Evolutionary conservation across 2,329 filamentous ascomycete genomes (phyloP).

Genomic region (Talaromyces sp.): DNA sequence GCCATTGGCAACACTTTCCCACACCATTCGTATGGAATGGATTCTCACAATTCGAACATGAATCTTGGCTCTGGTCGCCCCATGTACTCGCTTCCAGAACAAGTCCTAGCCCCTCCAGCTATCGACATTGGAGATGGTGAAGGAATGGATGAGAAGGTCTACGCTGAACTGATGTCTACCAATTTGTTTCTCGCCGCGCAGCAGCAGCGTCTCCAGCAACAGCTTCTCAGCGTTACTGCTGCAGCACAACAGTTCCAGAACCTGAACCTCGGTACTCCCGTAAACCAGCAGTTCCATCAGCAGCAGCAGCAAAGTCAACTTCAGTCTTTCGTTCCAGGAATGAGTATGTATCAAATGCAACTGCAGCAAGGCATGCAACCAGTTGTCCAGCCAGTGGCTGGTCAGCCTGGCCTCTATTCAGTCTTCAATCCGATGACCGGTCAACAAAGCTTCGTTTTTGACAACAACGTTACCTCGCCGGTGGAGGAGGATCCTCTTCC

Average conservation of each 20-base stretch:
- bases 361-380: slow-evolving; percentile 62
- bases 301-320: slow-evolving; percentile 46
- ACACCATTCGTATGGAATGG: slow-evolving; percentile 34
- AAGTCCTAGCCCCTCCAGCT: slow-evolving; percentile 65
- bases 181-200: slow-evolving; percentile 91
- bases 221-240: slow-evolving; percentile 76
- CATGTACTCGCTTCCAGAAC: slow-evolving; percentile 70
- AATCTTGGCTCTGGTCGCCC: slow-evolving; percentile 43
- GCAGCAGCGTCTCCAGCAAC: slow-evolving; percentile 91
- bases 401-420: slow-evolving; percentile 70
- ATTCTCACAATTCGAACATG: slow-evolving; percentile 17
- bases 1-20: slow-evolving; percentile 53
- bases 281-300: slow-evolving; percentile 40
- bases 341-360: slow-evolving; percentile 61
- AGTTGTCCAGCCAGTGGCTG: slow-evolving; percentile 57
- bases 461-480: slow-evolving; percentile 55
- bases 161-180: slow-evolving; percentile 83
- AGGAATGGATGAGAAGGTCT: slow-evolving; percentile 78
- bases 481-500: slow-evolving; percentile 35
- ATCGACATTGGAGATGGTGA: slow-evolving; percentile 65
- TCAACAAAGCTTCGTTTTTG: slow-evolving; percentile 75
- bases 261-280: slow-evolving; percentile 56
- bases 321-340: slow-evolving; percentile 47
- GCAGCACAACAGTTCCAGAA: slow-evolving; percentile 78
- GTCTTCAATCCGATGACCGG: slow-evolving; percentile 84